These are phyloP conservation scores for Ascochyta clinopodiicola DNA, from an alignment of 2,329 filamentous ascomycete species.

Conservation along the genomic window DNA sequence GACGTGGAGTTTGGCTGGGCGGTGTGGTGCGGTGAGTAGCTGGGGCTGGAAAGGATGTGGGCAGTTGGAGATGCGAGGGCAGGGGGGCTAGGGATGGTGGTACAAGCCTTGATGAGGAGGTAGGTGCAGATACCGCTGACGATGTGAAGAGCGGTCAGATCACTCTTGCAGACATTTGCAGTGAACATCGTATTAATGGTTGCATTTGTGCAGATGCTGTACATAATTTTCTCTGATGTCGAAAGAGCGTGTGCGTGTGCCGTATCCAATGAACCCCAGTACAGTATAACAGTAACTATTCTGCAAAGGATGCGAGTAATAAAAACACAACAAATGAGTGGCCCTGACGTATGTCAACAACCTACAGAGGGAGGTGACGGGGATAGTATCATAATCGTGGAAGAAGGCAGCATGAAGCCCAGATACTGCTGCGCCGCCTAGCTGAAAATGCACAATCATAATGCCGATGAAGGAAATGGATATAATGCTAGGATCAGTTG, in stretches of 20 bases:
- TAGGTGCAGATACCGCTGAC: background rate
- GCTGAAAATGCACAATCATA: conserved; percentile 12
- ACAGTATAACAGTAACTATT: background rate
- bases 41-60: background rate
- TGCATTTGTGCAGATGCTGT: background rate
- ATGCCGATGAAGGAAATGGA: background rate
- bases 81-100: background rate
- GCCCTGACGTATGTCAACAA: conserved; percentile 24
- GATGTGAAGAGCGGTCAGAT: background rate
- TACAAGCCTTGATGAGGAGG: background rate
- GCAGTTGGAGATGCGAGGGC: background rate
- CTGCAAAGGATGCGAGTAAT: background rate
- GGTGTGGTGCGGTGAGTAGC: background rate
- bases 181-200: too few relatives aligned
- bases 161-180: background rate
- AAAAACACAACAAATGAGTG: conserved; percentile 19
- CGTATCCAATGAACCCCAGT: too few relatives aligned
- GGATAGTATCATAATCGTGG: background rate
- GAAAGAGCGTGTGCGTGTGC: background rate
- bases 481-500: background rate
- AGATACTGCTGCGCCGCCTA: background rate
- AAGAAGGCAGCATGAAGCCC: background rate
- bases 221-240: background rate
- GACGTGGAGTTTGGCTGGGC: background rate
- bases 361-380: background rate